A percentile compares a stretch with the other conserved stretches of the same genome.
Evolutionary conservation across 352 stramenopile genomes (phyloP).

Genomic region (Pythium phragmiticola): DNA sequence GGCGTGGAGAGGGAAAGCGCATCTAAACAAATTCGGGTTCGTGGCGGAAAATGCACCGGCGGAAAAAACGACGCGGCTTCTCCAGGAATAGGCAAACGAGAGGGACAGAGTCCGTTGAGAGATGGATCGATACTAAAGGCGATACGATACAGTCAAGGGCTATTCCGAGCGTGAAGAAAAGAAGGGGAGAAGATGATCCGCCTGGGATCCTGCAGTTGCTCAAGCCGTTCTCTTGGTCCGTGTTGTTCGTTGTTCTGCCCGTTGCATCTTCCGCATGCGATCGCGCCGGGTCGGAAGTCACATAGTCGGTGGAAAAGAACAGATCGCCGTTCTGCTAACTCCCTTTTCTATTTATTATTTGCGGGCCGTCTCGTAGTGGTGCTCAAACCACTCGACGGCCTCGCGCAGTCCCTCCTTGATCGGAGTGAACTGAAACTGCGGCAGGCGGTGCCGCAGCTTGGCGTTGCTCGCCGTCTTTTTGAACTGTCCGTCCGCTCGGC

Average conservation of each 20-base stretch:
- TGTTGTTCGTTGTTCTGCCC: neutral
- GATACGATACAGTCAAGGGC: too few species aligned
- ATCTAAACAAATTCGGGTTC: too few species aligned
- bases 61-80: too few species aligned
- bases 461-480: conserved; percentile 98
- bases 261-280: neutral
- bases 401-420: conserved; percentile 85
- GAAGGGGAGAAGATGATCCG: neutral
- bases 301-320: too few species aligned
- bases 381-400: conserved; percentile 53
- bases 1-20: too few species aligned
- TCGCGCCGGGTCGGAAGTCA: too few species aligned
- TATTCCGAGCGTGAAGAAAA: neutral
- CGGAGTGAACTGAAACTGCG: conserved; percentile 93
- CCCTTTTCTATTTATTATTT: conserved; percentile 27
- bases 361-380: conserved; percentile 41
- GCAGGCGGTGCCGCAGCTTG: conserved; percentile 89
- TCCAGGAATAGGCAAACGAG: too few species aligned
- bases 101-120: too few species aligned
- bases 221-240: neutral
- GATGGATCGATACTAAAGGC: too few species aligned
- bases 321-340: too few species aligned
- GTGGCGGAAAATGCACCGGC: too few species aligned
- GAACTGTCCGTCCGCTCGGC: conserved; percentile 97
- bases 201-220: neutral